These are phyloP conservation scores for Phoenix roebelenii DNA, from an alignment of 176 grass and related monocot genomes.

Conservation along the genomic window DNA sequence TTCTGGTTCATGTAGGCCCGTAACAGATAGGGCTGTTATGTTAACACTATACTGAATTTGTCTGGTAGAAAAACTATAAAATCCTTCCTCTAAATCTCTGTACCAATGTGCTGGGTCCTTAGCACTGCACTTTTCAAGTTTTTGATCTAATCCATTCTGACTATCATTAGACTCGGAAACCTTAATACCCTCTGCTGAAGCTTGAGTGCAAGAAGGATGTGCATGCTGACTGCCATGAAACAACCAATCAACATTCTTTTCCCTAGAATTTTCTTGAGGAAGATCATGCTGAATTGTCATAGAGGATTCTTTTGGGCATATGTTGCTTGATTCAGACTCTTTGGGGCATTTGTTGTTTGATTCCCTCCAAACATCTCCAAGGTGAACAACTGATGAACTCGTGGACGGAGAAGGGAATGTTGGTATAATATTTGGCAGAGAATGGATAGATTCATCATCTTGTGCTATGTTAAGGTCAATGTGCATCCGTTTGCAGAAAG, in stretches of 20 bases:
- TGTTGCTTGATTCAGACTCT: conserved; percentile 37
- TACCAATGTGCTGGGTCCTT: background rate
- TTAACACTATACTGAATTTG: background rate
- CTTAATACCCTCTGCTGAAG: conserved; percentile 14
- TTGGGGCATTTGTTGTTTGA: conserved; percentile 28
- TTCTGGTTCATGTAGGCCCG: conserved; percentile 16
- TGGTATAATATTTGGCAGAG: conserved; percentile 16
- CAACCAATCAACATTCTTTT: conserved; percentile 16
- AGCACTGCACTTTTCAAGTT: background rate
- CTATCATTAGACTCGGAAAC: conserved; percentile 2
- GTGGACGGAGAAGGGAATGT: conserved; percentile 16
- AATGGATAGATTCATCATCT: conserved; percentile 39
- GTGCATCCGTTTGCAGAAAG: conserved; percentile 21
- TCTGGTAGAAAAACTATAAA: background rate
- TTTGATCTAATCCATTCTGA: no score
- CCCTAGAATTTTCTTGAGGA: conserved; percentile 23
- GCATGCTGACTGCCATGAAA: conserved; percentile 13
- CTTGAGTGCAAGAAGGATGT: conserved; percentile 5
- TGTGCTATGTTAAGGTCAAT: conserved; percentile 78
- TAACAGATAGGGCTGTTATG: background rate
- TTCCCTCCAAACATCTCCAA: conserved; percentile 24
- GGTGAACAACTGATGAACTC: conserved; percentile 20
- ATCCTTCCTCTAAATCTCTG: conserved; percentile 2
- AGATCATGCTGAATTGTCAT: conserved; percentile 19
- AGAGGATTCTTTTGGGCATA: conserved; percentile 45